A percentile compares a stretch with the other conserved stretches of the same genome.
Evolutionary conservation across 345 rosid species (phyloP).

Genomic region (Erysimum cheiranthoides): DNA sequence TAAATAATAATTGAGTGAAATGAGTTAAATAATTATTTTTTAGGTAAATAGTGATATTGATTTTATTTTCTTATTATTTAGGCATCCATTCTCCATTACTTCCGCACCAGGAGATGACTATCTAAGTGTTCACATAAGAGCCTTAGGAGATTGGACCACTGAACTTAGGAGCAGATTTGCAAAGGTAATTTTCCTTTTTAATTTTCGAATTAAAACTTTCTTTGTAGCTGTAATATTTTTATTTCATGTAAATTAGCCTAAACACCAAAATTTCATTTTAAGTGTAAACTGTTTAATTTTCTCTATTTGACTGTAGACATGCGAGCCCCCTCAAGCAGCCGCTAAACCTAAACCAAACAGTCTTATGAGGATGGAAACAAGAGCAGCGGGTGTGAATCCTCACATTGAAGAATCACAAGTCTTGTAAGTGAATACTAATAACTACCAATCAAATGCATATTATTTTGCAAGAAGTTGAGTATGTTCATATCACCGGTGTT

Average conservation of each 20-base stretch:
- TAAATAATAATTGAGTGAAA: not conserved
- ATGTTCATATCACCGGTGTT: not conserved
- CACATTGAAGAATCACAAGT: slow-evolving; percentile 58
- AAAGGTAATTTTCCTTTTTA: slow-evolving; percentile 50
- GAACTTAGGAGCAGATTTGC: slow-evolving; percentile 71
- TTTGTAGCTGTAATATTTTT: not conserved
- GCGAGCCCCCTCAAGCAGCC: slow-evolving; percentile 57
- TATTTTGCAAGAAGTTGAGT: not conserved
- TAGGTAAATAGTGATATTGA: not conserved
- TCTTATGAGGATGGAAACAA: slow-evolving; percentile 77
- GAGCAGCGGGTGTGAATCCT: slow-evolving; percentile 45
- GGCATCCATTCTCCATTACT: slow-evolving; percentile 99
- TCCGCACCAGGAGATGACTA: slow-evolving; percentile 91
- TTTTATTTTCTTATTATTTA: slow-evolving; percentile 27
- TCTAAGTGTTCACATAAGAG: slow-evolving; percentile 87
- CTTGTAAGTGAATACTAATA: slow-evolving; percentile 47
- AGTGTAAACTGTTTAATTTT: slow-evolving; percentile 1
- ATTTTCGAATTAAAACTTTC: not conserved
- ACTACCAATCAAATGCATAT: not conserved
- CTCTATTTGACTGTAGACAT: slow-evolving; percentile 54
- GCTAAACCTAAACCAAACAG: slow-evolving; percentile 51
- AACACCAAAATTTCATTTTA: not conserved
- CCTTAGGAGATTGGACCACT: slow-evolving; percentile 93
- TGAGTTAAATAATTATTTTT: not conserved
- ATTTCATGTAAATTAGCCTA: not conserved